Percentiles rank a stretch among this genome's conserved stretches.
Conservation (phyloP, 768 basidiomycete species). For the Collybiopsis luxurians region DNA sequence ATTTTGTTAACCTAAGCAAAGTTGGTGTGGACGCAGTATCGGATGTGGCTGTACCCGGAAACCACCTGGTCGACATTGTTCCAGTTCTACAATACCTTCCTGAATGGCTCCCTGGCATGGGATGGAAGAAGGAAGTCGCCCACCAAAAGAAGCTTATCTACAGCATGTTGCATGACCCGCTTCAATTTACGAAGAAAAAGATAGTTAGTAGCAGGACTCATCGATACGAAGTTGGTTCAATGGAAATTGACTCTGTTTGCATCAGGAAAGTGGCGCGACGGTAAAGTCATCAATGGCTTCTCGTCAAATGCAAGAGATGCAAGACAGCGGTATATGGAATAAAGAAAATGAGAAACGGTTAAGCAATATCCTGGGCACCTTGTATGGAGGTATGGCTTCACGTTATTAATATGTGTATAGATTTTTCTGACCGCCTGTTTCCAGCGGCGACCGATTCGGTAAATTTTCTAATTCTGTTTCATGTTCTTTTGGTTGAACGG, state of each 20-base stretch:
- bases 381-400: neutral
- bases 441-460: conserved; percentile 11
- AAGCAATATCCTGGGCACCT: neutral
- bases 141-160: conserved; percentile 6
- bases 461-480: neutral
- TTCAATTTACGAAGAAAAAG: conserved; percentile 20
- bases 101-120: conserved; percentile 19
- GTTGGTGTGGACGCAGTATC: too few relatives aligned
- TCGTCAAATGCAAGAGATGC: conserved; percentile 11
- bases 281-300: conserved; percentile 21
- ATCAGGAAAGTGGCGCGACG: conserved; percentile 15
- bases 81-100: conserved; percentile 21
- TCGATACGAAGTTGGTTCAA: too few relatives aligned
- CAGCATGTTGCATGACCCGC: conserved; percentile 15
- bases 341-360: neutral
- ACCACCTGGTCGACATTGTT: too few relatives aligned
- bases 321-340: neutral
- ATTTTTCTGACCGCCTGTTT: neutral
- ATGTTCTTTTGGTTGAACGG: too few relatives aligned
- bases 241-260: too few relatives aligned
- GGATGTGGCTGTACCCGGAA: too few relatives aligned
- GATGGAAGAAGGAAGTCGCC: neutral
- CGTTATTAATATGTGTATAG: neutral
- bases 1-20: too few relatives aligned
- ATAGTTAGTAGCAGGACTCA: neutral